phyloP scores from a whole-genome alignment of 2,329 filamentous ascomycete genomes.

The Phialemonium atrogriseum region DNA sequence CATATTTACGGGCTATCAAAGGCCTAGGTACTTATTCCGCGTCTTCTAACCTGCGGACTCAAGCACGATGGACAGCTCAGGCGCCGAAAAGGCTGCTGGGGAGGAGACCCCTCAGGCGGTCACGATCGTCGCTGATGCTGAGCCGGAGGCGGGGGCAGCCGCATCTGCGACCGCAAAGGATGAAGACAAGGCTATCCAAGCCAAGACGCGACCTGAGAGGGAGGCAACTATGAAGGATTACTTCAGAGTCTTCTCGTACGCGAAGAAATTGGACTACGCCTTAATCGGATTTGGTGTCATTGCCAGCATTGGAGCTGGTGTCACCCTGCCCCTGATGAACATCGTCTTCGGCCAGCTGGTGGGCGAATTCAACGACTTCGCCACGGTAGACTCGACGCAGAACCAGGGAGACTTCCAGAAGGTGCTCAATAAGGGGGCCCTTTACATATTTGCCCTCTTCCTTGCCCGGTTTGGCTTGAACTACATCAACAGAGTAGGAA shows the following conservation, averaged over 20 bases:
- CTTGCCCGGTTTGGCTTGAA: slow-evolving; percentile 55
- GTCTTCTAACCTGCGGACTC: too few relatives aligned
- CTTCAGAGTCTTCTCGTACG: slow-evolving; percentile 45
- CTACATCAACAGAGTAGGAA: slow-evolving; percentile 34
- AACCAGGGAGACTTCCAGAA: slow-evolving; percentile 29
- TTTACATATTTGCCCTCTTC: slow-evolving; percentile 66
- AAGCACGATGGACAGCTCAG: slow-evolving; percentile 23
- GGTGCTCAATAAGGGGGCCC: slow-evolving; percentile 35
- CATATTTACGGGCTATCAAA: too few relatives aligned
- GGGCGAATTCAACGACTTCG: slow-evolving; percentile 37
- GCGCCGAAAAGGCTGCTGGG: not conserved
- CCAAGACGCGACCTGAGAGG: slow-evolving; percentile 32
- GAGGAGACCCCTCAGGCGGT: not conserved
- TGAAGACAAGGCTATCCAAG: slow-evolving; percentile 21
- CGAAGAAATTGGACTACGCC: slow-evolving; percentile 40
- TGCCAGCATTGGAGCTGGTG: slow-evolving; percentile 42
- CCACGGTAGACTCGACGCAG: slow-evolving; percentile 17
- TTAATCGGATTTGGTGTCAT: slow-evolving; percentile 37
- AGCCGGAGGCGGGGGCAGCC: not conserved
- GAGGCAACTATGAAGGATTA: slow-evolving; percentile 38
- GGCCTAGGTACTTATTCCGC: too few relatives aligned
- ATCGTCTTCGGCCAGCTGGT: slow-evolving; percentile 47
- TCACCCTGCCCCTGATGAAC: slow-evolving; percentile 52
- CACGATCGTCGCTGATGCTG: too few relatives aligned
- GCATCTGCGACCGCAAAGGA: slow-evolving; percentile 4